Evolutionary conservation across 768 basidiomycete genomes (phyloP), one percentile per base, ranked within the genome.

Genomic region (Exidia glandulosa): DNA sequence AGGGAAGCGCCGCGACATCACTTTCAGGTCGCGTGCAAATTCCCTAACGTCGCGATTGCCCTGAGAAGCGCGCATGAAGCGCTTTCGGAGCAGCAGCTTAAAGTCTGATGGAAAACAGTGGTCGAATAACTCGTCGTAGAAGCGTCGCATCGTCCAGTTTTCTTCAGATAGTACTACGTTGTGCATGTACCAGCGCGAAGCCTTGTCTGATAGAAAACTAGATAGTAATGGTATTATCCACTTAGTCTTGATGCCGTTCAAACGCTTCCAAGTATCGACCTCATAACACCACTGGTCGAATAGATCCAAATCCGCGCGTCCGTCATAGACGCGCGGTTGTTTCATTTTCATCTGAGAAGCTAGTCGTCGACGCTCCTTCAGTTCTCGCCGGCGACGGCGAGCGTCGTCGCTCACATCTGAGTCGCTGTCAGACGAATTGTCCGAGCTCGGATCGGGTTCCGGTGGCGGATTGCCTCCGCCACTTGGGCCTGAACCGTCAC

Each of bases 91-190:
- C 31, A 71, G 56, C 10, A 66, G 33, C 0, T 64, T 32, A 45
- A 67, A 75, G 54, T 73, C 62, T 0, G 67, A 52, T 0, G 74
- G 74, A 63, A 76, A 77, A 32, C 75, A 74, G 23, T 72, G 72
- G 29, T 75, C 65, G 58, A 73, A 75, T 23, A 76, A 13, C 31
- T 66, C 69, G 3, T 58, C 27, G 56, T 73, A 75, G 60, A 76
- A 76, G 1, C 66, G 30, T 5, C 62, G 31, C 0, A 76, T 33
- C 0, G 31, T 61, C 73, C 74, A 77, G 0, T 64, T 36, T 2
- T 67, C 59, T 0, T 66, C 59, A 3, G 68, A 66, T 1, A 60
- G 56, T 0, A 73, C 63, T 0, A 76, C 71, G 13, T 68, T 63
- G 23, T 66, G 61, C 1, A 66, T 64, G 41, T 74, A 76, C 47